Conservation (phyloP, 164 flowering plant species). For the Stephania cephalantha region DNA sequence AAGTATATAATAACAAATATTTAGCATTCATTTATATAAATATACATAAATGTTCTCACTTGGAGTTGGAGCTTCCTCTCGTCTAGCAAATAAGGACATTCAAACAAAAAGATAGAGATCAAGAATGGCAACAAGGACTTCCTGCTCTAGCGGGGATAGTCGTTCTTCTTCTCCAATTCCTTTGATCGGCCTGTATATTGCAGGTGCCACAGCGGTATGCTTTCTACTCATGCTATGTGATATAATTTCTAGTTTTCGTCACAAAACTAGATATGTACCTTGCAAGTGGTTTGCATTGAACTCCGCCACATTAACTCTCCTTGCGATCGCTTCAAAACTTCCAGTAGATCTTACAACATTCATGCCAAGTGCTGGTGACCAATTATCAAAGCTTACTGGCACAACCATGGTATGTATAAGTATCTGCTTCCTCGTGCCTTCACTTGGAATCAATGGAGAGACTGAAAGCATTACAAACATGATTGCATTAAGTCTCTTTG, state of each 20-base stretch:
- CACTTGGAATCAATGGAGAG: background rate
- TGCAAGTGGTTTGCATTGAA: constrained; percentile 6
- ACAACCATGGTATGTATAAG: constrained; percentile 8
- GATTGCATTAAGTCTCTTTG: background rate
- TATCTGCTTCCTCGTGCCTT: background rate
- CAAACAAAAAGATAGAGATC: too few species aligned
- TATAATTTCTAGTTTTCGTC: background rate
- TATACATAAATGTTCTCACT: too few species aligned
- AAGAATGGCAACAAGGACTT: too few species aligned
- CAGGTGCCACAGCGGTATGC: background rate
- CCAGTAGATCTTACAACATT: constrained; percentile 10
- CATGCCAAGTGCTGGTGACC: constrained; percentile 10
- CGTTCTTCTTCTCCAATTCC: background rate
- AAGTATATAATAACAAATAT: too few species aligned
- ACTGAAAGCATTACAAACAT: background rate
- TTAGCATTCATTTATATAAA: too few species aligned
- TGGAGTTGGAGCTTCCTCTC: too few species aligned
- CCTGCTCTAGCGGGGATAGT: too few species aligned
- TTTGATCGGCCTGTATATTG: background rate
- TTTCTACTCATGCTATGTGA: background rate
- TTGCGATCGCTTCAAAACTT: constrained; percentile 16
- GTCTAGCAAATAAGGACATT: too few species aligned
- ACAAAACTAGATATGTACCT: background rate
- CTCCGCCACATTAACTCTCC: constrained; percentile 7
- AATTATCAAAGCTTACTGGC: constrained; percentile 14